Percentiles rank a stretch among this genome's conserved stretches.
phyloP scores from a whole-genome alignment of 2,329 filamentous ascomycete species.

The Fonsecaea nubica region DNA sequence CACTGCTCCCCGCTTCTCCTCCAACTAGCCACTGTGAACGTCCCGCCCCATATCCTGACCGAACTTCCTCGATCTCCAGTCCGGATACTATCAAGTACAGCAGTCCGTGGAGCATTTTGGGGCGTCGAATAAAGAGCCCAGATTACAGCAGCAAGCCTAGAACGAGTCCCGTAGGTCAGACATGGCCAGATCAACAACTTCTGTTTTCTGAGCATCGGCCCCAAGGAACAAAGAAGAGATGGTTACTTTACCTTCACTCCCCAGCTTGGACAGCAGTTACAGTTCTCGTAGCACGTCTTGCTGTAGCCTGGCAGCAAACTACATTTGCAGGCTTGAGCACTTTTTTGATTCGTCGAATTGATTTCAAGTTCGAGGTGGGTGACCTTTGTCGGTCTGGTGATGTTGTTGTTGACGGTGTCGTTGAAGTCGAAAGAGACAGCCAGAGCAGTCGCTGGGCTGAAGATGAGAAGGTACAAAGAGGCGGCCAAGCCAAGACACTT shows the following conservation, averaged over 20 bases:
- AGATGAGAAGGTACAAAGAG: background rate
- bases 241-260: background rate
- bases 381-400: background rate
- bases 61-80: too few relatives aligned
- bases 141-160: background rate
- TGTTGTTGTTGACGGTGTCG: background rate
- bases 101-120: background rate
- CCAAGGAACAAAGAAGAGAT: background rate
- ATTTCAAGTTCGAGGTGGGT: background rate
- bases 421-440: background rate
- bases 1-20: too few relatives aligned
- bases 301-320: background rate
- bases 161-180: background rate
- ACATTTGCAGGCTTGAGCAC: background rate
- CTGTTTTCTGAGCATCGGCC: background rate
- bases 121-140: background rate
- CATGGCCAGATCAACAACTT: background rate
- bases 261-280: background rate
- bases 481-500: background rate
- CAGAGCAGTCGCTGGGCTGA: background rate
- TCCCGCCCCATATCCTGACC: too few relatives aligned
- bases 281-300: background rate
- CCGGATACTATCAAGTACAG: background rate
- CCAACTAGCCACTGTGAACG: too few relatives aligned
- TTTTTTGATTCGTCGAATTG: background rate